Percentiles rank a stretch among this genome's conserved stretches.
These are phyloP conservation scores for Colletotrichum simmondsii DNA, from an alignment of 2,329 filamentous ascomycete genomes.

Conservation along the genomic window DNA sequence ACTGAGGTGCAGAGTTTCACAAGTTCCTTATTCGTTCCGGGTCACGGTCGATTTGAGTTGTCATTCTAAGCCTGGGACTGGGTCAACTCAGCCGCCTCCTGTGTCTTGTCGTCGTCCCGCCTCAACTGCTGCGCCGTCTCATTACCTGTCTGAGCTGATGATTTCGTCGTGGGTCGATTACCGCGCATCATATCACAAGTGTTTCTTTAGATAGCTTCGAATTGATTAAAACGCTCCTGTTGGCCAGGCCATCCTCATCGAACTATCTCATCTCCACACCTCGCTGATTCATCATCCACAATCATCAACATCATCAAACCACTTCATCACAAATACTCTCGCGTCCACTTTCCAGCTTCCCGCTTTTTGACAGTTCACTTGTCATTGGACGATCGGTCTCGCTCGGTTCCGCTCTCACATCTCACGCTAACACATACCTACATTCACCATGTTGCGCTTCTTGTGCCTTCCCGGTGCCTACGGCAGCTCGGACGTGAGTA, in stretches of 20 bases:
- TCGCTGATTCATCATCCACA: conserved; percentile 25
- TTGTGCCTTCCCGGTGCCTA: conserved; percentile 68
- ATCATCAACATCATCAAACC: not conserved
- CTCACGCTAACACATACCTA: conserved; percentile 5
- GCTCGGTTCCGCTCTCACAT: conserved; percentile 1
- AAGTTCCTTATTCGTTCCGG: conserved; percentile 19
- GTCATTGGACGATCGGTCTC: conserved; percentile 1
- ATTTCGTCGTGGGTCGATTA: conserved; percentile 25
- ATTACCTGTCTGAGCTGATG: conserved; percentile 35
- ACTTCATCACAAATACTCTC: not conserved
- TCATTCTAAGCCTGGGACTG: conserved; percentile 10
- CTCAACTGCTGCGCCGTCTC: conserved; percentile 25
- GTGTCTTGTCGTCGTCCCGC: conserved; percentile 33
- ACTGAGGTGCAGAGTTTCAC: conserved; percentile 33
- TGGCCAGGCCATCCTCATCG: conserved; percentile 16
- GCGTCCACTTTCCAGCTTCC: not conserved
- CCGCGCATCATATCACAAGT: conserved; percentile 11
- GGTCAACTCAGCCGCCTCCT: conserved; percentile 28
- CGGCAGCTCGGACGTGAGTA: conserved; percentile 64
- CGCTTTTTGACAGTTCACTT: not conserved
- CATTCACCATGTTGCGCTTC: conserved; percentile 56
- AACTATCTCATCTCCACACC: conserved; percentile 10
- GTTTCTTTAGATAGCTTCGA: conserved; percentile 17
- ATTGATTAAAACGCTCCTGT: conserved; percentile 31
- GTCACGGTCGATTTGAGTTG: conserved; percentile 22